These are phyloP conservation scores for Kernera saxatilis DNA, from an alignment of 345 rosid genomes.

Conservation along the genomic window DNA sequence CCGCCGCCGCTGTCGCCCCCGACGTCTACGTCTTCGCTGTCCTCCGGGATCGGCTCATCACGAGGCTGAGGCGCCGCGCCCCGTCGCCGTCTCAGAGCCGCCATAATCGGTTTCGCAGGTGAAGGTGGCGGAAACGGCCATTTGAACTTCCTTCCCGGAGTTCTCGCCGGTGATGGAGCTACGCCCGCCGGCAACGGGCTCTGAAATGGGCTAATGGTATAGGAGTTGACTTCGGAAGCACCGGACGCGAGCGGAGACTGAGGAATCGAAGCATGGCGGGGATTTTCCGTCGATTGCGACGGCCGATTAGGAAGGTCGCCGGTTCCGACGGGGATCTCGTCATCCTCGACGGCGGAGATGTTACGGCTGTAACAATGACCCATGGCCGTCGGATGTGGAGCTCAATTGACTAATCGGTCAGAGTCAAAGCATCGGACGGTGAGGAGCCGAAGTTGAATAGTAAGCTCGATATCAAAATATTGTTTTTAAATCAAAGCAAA, in stretches of 20 bases:
- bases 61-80: conserved; percentile 43
- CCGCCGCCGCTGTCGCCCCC: conserved; percentile 25
- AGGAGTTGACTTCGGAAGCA: conserved; percentile 40
- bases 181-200: conserved; percentile 86
- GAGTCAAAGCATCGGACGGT: conserved; percentile 36
- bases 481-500: not conserved
- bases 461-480: not conserved
- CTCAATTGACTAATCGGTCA: conserved; percentile 13
- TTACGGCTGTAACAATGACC: conserved; percentile 78
- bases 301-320: conserved; percentile 13
- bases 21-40: conserved; percentile 5
- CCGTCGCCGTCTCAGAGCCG: conserved; percentile 52
- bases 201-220: conserved; percentile 56
- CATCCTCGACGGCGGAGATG: conserved; percentile 39
- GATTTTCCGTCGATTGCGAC: not conserved
- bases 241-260: conserved; percentile 24
- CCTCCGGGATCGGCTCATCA: conserved; percentile 71
- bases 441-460: conserved; percentile 17
- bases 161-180: conserved; percentile 77
- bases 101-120: conserved; percentile 91
- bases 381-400: conserved; percentile 37
- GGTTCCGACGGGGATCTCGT: conserved; percentile 21
- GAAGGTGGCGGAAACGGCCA: conserved; percentile 99
- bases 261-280: conserved; percentile 11
- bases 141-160: conserved; percentile 80